Evolutionary conservation across 257 asterid species (phyloP), one percentile per base, ranked within the genome.

Genomic region (Scutellaria galericulata): DNA sequence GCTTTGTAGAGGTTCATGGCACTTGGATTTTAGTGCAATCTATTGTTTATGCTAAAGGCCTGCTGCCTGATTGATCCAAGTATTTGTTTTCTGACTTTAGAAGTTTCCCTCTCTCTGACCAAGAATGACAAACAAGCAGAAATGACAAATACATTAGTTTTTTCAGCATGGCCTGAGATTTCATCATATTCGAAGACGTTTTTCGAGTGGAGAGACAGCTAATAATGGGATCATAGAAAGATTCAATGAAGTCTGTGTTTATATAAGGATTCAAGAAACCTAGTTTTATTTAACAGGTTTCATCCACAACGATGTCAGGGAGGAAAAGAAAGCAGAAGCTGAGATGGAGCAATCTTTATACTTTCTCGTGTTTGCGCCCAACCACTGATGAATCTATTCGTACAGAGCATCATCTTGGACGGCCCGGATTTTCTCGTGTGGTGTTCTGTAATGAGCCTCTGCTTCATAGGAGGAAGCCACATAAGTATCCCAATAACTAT

Each of bases 311-410:
- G 37, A 31, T 31, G 37, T 22, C 79, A 56, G 68, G 78, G 24
- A 72, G 54, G 68, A 70, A 71, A 70, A 76, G 72, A 63, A 74
- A 77, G 74, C 77, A 69, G 68, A 81, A 77, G 55, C 64, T 83
- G 68, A 77, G 79, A 75, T 83, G 96, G 96, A 86, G 92, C 83
- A 81, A 80, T 50, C 72, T 88, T 31, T 88, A 88, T 27, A 81
- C 90, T 0, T 88, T 86, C 65, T 70, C 88, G 22, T 88, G 95
- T 69, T 54, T 80, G 14, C 77, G 85, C 7, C 90, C 88, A 6
- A 68, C 7, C 35, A 13, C 64, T 0, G 64, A 54, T 15, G 87
- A 79, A 1, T 35, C 57, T 14, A 66, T 39, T 1, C 78, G 84
- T 9, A 13, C 45, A 39, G 81, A 68, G n/a, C 61, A 55, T 57